Conservation (phyloP, 495 filamentous ascomycete genomes). For the Hypoxylon crocopeplum region DNA sequence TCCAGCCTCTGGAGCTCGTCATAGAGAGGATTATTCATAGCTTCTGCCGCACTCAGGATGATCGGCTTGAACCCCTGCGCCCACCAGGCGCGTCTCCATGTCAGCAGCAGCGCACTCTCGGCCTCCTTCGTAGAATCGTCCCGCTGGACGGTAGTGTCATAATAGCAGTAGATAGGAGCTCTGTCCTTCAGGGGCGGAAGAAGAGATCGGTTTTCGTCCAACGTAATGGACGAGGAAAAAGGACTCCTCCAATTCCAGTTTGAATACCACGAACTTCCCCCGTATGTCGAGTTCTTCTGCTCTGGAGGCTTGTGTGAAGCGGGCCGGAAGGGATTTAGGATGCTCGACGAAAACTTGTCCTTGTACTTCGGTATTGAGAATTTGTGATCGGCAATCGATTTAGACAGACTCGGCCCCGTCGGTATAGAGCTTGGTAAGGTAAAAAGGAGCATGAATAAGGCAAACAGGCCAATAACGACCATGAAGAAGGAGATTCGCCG, state of each 20-base stretch:
- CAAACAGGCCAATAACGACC: slow-evolving; percentile 49
- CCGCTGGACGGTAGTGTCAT: slow-evolving; percentile 71
- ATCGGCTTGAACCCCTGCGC: slow-evolving; percentile 89
- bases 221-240: slow-evolving; percentile 84
- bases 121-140: slow-evolving; percentile 67
- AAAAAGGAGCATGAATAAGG: slow-evolving; percentile 55
- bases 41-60: slow-evolving; percentile 80
- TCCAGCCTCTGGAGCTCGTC: slow-evolving; percentile 66
- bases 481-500: slow-evolving; percentile 55
- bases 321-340: slow-evolving; percentile 66
- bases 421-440: slow-evolving; percentile 54
- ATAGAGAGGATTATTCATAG: slow-evolving; percentile 83
- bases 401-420: slow-evolving; percentile 44
- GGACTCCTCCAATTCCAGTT: slow-evolving; percentile 86
- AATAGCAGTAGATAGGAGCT: slow-evolving; percentile 90
- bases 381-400: slow-evolving; percentile 47
- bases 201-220: slow-evolving; percentile 85
- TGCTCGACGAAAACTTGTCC: slow-evolving; percentile 49
- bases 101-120: slow-evolving; percentile 78
- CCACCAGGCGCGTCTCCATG: slow-evolving; percentile 95
- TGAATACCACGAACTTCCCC: slow-evolving; percentile 82
- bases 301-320: slow-evolving; percentile 76
- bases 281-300: slow-evolving; percentile 78
- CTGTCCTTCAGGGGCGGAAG: slow-evolving; percentile 78
- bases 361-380: slow-evolving; percentile 56